Evolutionary conservation across 805 yeast species (phyloP).

Genomic region (Brettanomyces sp.): DNA sequence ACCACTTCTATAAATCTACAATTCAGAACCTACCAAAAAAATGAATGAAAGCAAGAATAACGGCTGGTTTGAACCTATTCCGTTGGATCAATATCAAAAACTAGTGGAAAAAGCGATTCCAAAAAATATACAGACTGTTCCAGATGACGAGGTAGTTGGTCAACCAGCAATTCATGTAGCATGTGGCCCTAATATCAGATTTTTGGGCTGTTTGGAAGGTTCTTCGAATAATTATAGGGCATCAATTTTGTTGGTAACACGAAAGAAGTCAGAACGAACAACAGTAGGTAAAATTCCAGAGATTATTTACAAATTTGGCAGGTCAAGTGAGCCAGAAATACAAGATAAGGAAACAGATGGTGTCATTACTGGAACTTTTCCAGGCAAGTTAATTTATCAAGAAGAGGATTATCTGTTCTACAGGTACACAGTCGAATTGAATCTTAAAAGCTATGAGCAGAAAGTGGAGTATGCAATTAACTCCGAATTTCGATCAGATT

Average conservation of each 20-base stretch:
- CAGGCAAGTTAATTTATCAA: conserved; percentile 34
- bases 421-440: conserved; percentile 51
- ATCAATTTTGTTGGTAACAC: conserved; percentile 54
- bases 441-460: conserved; percentile 43
- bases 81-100: conserved; percentile 16
- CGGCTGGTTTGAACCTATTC: conserved; percentile 25
- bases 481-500: conserved; percentile 28
- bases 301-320: conserved; percentile 26
- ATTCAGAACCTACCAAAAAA: too few species aligned
- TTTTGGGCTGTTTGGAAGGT: conserved; percentile 52
- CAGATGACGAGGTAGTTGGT: conserved; percentile 18
- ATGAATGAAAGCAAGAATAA: not conserved
- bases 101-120: conserved; percentile 16
- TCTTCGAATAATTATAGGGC: conserved; percentile 51
- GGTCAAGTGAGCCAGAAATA: conserved; percentile 15
- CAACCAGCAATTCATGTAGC: conserved; percentile 32
- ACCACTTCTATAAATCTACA: too few species aligned
- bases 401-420: conserved; percentile 47
- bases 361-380: conserved; percentile 20
- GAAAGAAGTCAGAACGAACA: conserved; percentile 21
- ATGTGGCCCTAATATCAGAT: conserved; percentile 75
- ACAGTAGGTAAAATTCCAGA: conserved; percentile 8
- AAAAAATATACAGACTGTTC: conserved; percentile 10
- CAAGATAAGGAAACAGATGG: conserved; percentile 26
- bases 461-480: conserved; percentile 56